These are phyloP conservation scores for Cyclanthera cordifolia DNA, from an alignment of 306 rosid species.

Conservation along the genomic window DNA sequence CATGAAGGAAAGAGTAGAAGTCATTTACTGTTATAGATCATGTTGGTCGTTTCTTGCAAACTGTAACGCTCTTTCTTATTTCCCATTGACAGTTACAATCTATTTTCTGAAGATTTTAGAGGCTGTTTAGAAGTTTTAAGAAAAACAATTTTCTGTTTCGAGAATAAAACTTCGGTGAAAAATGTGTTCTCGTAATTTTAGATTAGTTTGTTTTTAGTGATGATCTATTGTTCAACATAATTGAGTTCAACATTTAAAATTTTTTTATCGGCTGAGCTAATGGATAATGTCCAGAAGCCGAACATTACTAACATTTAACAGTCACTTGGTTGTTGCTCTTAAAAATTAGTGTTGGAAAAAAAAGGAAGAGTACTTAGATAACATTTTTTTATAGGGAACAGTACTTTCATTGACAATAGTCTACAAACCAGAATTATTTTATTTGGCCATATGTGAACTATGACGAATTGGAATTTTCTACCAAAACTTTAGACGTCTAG, in stretches of 20 bases:
- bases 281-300: no score
- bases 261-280: no score
- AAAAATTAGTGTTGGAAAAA: neutral
- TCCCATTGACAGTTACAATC: neutral
- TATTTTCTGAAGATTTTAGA: neutral
- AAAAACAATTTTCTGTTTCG: neutral
- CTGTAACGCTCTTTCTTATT: neutral
- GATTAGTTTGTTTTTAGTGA: neutral
- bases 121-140: neutral
- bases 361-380: neutral
- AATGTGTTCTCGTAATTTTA: neutral
- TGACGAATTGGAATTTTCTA: neutral
- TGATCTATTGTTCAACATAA: neutral
- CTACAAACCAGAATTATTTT: neutral
- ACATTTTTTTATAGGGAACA: no score
- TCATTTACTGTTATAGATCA: no score
- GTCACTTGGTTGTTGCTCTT: neutral
- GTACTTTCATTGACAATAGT: neutral
- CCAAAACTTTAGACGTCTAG: neutral
- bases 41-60: neutral
- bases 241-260: no score
- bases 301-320: no score
- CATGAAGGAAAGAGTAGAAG: no score
- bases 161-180: neutral
- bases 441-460: neutral